These are phyloP conservation scores for Entophlyctis luteolus DNA, from an alignment of 192 early-diverging fungal genomes.

Conservation along the genomic window DNA sequence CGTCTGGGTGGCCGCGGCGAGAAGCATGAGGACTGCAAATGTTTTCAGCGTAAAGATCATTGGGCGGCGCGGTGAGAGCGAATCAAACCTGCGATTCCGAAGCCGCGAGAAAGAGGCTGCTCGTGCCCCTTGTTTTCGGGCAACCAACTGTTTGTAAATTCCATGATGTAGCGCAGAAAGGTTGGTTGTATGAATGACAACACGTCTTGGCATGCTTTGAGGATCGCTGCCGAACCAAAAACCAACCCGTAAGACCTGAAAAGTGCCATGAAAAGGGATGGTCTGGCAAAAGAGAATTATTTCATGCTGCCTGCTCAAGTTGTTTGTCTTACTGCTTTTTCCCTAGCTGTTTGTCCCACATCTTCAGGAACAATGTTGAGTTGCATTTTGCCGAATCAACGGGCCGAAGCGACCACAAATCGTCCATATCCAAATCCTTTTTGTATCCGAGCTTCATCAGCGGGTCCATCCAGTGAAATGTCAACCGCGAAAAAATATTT, in stretches of 20 bases:
- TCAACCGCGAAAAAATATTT: slow-evolving; percentile 76
- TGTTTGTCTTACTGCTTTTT: slow-evolving; percentile 40
- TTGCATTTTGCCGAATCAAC: slow-evolving; percentile 58
- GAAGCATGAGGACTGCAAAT: slow-evolving; percentile 61
- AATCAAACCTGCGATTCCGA: slow-evolving; percentile 65
- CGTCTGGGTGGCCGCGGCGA: slow-evolving; percentile 70
- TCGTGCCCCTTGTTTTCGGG: slow-evolving; percentile 24
- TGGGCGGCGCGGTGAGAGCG: too few relatives aligned
- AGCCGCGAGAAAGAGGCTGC: slow-evolving; percentile 66
- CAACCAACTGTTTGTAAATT: slow-evolving; percentile 41
- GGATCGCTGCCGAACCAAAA: slow-evolving; percentile 69
- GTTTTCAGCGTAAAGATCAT: not conserved
- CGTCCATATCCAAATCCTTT: slow-evolving; percentile 69
- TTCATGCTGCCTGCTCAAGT: not conserved
- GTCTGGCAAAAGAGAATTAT: slow-evolving; percentile 38
- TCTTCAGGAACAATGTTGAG: slow-evolving; percentile 57
- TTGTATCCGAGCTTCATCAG: slow-evolving; percentile 74
- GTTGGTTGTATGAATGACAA: slow-evolving; percentile 75
- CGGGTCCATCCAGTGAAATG: slow-evolving; percentile 88
- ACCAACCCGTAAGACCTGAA: slow-evolving; percentile 56
- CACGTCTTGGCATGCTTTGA: slow-evolving; percentile 74
- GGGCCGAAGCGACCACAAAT: slow-evolving; percentile 66
- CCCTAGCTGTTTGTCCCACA: slow-evolving; percentile 69
- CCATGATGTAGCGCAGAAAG: slow-evolving; percentile 67
- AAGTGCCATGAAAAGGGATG: slow-evolving; percentile 70